A percentile compares a stretch with the other conserved stretches of the same genome.
These are phyloP conservation scores for Candida montana DNA, from an alignment of 805 yeast genomes.

Conservation along the genomic window DNA sequence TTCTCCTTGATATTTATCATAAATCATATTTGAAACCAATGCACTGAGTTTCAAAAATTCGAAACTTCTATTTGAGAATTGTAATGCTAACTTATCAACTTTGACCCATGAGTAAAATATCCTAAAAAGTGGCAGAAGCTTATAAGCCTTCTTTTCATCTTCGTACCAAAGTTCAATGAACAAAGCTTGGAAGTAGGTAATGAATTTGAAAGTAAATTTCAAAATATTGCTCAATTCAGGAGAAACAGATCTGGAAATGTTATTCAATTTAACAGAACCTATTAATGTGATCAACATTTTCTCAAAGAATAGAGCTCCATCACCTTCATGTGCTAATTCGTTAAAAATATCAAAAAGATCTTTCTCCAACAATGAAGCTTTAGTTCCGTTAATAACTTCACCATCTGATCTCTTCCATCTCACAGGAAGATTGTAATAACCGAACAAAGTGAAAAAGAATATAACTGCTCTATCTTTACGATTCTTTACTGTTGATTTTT, in stretches of 20 bases:
- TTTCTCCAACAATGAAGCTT: conserved; percentile 25
- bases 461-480: conserved; percentile 14
- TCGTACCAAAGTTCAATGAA: conserved; percentile 28
- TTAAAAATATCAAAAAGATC: conserved; percentile 28
- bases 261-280: conserved; percentile 30
- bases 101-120: conserved; percentile 54
- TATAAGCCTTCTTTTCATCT: conserved; percentile 11
- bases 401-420: conserved; percentile 30
- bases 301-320: conserved; percentile 16
- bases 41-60: conserved; percentile 29
- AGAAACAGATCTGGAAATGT: conserved; percentile 4
- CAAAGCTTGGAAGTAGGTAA: conserved; percentile 30
- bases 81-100: conserved; percentile 39
- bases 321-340: conserved; percentile 12
- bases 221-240: conserved; percentile 24
- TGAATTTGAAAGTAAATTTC: conserved; percentile 36
- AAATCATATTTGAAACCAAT: conserved; percentile 27
- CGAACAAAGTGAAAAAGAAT: conserved; percentile 33
- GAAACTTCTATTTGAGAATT: conserved; percentile 28
- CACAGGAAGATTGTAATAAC: conserved; percentile 39
- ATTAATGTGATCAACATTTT: conserved; percentile 34
- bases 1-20: conserved; percentile 8
- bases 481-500: conserved; percentile 10
- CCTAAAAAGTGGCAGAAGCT: conserved; percentile 37
- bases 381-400: conserved; percentile 27